Base-by-base conservation (phyloP, 176 grass and related monocot genomes). In the Melocanna baccifera region DNA sequence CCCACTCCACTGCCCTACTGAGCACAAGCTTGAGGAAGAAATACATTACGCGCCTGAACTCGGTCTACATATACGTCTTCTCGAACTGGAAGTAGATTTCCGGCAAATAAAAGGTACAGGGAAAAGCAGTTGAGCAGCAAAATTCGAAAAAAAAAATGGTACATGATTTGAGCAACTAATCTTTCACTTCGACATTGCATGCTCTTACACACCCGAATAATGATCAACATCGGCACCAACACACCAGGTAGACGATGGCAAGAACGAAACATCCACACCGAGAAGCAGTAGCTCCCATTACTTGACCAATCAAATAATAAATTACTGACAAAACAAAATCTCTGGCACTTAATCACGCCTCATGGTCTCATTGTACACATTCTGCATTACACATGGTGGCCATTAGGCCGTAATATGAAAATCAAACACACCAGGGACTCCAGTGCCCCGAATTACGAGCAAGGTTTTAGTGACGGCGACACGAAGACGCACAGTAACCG, bases 261-360 rank as follows among this genome's bases (percentile, higher is more conserved):
- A 59, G 37, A 1, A 61, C 2, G 48, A 32, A 55, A 22, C 12
- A 56, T 12, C 8, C 22, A 76, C 34, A 22, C 39, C 40, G 2
- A 13, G 59, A 71, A 80, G 43, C 75, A 80, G 53, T 71, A 22
- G 62, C 82, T 43, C 39, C 5, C 18, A 45, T 7, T 50, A 20
- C 26, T 71, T 11, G 1, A 29, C 28, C 34, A 79, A 79, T 74
- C 40, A 52, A 73, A 73, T 51, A 41, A 68, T 34, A 47, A 77
- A 28, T 59, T 82, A 77, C 45, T 64, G 30, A 67, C 74, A 86
- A 79, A 87, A 71, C 67, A 86, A 83, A 90, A 79, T 83, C 67
- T 86, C 59, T 83, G 74, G 47, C 79, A 67, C 37, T 30, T 22
- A 4, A 69, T 15, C 69, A 39, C 63, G 88, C 77, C 79, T 83